phyloP scores from a whole-genome alignment of 2,329 filamentous ascomycete species.

The Aureobasidium uvarum region DNA sequence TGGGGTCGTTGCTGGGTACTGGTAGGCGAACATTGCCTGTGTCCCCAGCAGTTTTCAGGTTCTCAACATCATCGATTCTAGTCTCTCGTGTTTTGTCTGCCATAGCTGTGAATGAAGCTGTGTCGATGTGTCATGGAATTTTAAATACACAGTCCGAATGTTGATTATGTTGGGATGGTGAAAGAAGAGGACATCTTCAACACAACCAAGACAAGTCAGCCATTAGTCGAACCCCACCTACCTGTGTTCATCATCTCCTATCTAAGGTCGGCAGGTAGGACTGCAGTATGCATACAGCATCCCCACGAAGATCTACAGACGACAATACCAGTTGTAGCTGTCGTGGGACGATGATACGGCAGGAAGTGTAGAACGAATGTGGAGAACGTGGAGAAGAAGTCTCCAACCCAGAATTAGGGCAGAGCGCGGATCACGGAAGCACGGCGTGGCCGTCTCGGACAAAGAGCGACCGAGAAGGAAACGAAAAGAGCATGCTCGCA shows the following conservation, averaged over 20 bases:
- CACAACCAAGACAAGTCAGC: not conserved
- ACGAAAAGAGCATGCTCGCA: not conserved
- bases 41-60: not conserved
- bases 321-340: not conserved
- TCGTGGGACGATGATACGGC: no score
- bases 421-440: not conserved
- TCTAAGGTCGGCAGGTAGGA: constrained; percentile 1
- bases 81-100: not conserved
- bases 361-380: not conserved
- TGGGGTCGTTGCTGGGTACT: constrained; percentile 30
- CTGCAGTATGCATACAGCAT: not conserved
- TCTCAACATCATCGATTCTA: constrained; percentile 5
- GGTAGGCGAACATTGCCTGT: not conserved
- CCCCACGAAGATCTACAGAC: constrained; percentile 13
- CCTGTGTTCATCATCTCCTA: not conserved
- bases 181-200: not conserved
- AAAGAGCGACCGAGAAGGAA: constrained; percentile 7
- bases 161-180: not conserved
- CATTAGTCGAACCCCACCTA: not conserved
- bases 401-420: not conserved
- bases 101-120: not conserved
- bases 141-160: not conserved
- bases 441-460: not conserved
- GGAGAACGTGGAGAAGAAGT: constrained; percentile 4
- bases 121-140: not conserved